These are phyloP conservation scores for Leucosporidium scottii DNA, from an alignment of 768 basidiomycete genomes.

Conservation along the genomic window DNA sequence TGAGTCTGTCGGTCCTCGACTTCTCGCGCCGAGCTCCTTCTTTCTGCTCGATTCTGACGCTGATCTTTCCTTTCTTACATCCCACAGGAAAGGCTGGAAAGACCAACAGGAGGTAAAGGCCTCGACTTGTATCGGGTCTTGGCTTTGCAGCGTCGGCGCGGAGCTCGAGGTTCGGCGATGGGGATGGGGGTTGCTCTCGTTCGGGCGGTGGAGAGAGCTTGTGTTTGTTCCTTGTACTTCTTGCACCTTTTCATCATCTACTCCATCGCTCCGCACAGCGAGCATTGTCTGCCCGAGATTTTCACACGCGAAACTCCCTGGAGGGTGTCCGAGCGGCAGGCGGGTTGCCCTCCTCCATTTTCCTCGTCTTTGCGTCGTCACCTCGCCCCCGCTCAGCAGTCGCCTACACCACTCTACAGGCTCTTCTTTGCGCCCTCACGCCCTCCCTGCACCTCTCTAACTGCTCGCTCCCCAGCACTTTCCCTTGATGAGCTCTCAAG, in stretches of 20 bases:
- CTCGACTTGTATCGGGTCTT: neutral
- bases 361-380: no score
- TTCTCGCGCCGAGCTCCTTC: neutral
- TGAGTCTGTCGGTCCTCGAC: constrained; percentile 38
- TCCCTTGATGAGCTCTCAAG: no score
- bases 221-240: neutral
- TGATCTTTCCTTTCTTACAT: neutral
- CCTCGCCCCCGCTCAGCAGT: no score
- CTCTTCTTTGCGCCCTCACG: no score
- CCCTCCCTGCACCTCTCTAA: no score
- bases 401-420: no score
- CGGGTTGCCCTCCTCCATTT: no score
- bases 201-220: neutral
- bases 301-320: no score
- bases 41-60: neutral
- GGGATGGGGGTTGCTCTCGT: neutral
- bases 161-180: neutral
- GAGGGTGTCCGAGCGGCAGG: no score
- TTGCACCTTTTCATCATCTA: neutral
- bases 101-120: constrained; percentile 52
- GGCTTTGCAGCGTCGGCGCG: neutral
- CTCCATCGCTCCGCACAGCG: neutral
- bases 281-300: no score
- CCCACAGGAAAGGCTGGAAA: constrained; percentile 55
- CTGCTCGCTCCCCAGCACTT: no score